A percentile compares a stretch with the other conserved stretches of the same genome.
These are phyloP conservation scores for Mycena latifolia DNA, from an alignment of 768 basidiomycete species.

Conservation along the genomic window DNA sequence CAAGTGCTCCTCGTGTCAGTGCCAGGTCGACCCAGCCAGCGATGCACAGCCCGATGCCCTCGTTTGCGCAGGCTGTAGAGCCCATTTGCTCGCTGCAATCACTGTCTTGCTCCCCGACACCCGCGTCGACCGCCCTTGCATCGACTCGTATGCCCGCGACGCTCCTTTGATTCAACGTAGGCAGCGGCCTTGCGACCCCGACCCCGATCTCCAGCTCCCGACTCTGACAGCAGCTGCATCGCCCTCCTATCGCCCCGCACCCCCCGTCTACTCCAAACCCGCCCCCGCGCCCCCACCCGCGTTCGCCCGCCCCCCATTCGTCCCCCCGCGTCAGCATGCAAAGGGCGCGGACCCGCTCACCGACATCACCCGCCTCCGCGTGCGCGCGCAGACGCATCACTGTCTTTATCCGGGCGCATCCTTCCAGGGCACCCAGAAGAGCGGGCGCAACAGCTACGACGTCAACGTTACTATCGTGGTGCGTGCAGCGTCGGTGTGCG, in stretches of 20 bases:
- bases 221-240: neutral
- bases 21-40: slow-evolving; percentile 51
- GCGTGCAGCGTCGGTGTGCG: slow-evolving; percentile 49
- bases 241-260: slow-evolving; percentile 33
- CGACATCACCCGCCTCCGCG: slow-evolving; percentile 84
- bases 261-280: slow-evolving; percentile 21
- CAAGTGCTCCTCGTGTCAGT: slow-evolving; percentile 61
- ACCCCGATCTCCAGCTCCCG: neutral
- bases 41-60: slow-evolving; percentile 47
- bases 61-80: slow-evolving; percentile 65
- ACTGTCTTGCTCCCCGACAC: slow-evolving; percentile 29
- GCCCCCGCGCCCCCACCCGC: slow-evolving; percentile 28
- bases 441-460: slow-evolving; percentile 93
- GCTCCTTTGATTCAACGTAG: neutral
- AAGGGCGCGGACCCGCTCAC: slow-evolving; percentile 63
- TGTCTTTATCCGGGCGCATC: slow-evolving; percentile 90
- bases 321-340: slow-evolving; percentile 36
- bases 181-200: neutral
- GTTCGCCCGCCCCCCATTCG: slow-evolving; percentile 31
- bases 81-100: slow-evolving; percentile 46
- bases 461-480: slow-evolving; percentile 94
- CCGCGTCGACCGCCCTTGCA: slow-evolving; percentile 22
- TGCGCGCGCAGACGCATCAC: slow-evolving; percentile 78
- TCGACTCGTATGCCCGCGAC: slow-evolving; percentile 16
- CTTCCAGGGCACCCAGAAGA: slow-evolving; percentile 94